Evolutionary conservation across 2,329 filamentous ascomycete species (phyloP), one percentile per base, ranked within the genome.

Genomic region (Curvularia sp.): DNA sequence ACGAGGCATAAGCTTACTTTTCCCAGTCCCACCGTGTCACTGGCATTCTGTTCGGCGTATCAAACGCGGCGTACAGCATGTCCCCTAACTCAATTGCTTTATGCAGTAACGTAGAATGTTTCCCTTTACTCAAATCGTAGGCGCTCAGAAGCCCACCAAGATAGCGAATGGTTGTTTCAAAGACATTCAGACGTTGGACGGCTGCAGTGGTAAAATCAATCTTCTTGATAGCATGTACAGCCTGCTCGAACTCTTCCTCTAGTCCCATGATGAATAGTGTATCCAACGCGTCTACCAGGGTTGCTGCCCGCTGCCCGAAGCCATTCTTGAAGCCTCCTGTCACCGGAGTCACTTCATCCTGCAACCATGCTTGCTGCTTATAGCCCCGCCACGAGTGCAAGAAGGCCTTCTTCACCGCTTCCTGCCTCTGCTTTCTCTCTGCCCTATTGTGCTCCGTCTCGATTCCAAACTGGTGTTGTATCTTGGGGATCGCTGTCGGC

Each of bases 191-290:
- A 12, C 63, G 67, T 23, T 66, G 49, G 15, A 69, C 61, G 4
- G 66, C 69, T 9, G 81, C 79, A 4, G 75, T 77, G 1, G 79
- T 77, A 75, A 86, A 88, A 71, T 88, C 83, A 60, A 88, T 79
- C 10, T 79, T 79, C 39, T 79, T 80, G 2, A 83, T 79, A 2
- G 82, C 84, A 27, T 77, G 74, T 2, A 83, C 80, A 4, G 86
- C 85, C 19, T 81, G 72, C 49, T 81, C 74, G 63, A 89, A 88
- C 30, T 89, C 86, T 1, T 82, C 77, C 30, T 80, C 74, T 41
- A 88, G 72, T 6, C 75, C 85, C 85, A 88, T 87, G 45, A 89
- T 87, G 79, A 82, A 84, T 2, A 89, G 80, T 0, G 86, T 87
- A 59, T 88, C 86, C 49, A 89, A 78, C 0, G 81, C 76, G 67